phyloP scores from a whole-genome alignment of 257 asterid genomes.

The Ballota nigra region DNA sequence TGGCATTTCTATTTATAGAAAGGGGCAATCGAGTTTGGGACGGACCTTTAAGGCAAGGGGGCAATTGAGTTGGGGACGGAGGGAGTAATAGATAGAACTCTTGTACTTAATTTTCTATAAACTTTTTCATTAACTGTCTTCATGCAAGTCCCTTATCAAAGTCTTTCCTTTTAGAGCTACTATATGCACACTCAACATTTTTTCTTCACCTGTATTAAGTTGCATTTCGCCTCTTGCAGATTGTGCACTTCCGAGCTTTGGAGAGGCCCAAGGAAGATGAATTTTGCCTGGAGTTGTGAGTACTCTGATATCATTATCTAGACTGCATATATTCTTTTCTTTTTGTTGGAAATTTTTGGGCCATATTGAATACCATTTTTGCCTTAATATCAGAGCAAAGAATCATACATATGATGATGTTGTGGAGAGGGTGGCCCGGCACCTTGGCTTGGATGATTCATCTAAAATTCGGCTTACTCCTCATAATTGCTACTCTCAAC shows the following conservation, averaged over 20 bases:
- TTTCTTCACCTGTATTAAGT: slow-evolving; percentile 6
- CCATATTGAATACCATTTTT: slow-evolving; percentile 22
- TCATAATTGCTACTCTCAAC: slow-evolving; percentile 97
- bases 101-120: not conserved
- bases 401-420: slow-evolving; percentile 92
- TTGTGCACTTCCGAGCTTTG: slow-evolving; percentile 85
- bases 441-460: slow-evolving; percentile 77
- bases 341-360: not conserved
- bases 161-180: slow-evolving; percentile 1
- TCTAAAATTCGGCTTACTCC: slow-evolving; percentile 94
- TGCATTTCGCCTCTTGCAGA: slow-evolving; percentile 42
- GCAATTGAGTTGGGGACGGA: no score
- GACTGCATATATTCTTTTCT: slow-evolving; percentile 6
- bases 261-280: slow-evolving; percentile 96
- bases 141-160: not conserved
- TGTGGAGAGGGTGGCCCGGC: slow-evolving; percentile 85
- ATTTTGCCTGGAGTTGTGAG: slow-evolving; percentile 90
- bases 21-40: no score
- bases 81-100: not conserved
- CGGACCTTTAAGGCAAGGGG: no score
- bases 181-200: not conserved
- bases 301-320: slow-evolving; percentile 24
- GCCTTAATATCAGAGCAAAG: slow-evolving; percentile 62
- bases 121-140: slow-evolving; percentile 7
- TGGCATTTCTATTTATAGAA: no score